These are phyloP conservation scores for Fusarium nelsonii DNA, from an alignment of 2,329 filamentous ascomycete species.

Conservation along the genomic window DNA sequence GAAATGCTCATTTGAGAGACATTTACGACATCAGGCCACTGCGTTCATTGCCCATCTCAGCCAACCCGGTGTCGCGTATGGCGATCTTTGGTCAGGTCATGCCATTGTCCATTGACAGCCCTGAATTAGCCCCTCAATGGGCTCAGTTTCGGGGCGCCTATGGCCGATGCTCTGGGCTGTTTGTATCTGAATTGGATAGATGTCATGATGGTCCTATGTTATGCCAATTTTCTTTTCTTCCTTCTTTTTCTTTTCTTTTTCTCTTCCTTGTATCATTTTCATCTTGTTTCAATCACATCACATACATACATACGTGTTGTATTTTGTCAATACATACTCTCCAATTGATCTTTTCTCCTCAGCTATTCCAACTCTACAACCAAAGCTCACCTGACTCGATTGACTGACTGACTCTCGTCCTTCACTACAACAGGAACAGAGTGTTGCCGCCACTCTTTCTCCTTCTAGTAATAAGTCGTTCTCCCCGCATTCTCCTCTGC, in stretches of 20 bases:
- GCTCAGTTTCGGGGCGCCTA: slow-evolving; percentile 34
- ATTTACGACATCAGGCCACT: slow-evolving; percentile 43
- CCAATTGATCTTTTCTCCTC: not conserved
- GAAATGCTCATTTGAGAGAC: slow-evolving; percentile 10
- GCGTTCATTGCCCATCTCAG: slow-evolving; percentile 29
- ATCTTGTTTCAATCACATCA: not conserved
- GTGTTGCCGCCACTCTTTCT: slow-evolving; percentile 1
- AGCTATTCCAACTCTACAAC: not conserved
- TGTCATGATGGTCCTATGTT: slow-evolving; percentile 31
- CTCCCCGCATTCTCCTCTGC: slow-evolving; percentile 48
- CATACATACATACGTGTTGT: not conserved
- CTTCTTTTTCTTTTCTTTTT: not conserved
- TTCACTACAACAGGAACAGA: slow-evolving; percentile 27
- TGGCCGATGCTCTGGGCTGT: slow-evolving; percentile 16
- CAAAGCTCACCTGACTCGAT: slow-evolving; percentile 3
- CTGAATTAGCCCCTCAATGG: slow-evolving; percentile 38
- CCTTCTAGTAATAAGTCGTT: slow-evolving; percentile 11
- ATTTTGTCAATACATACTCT: not conserved
- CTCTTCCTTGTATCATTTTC: not conserved
- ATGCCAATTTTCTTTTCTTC: slow-evolving; percentile 13
- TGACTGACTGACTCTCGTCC: slow-evolving; percentile 12
- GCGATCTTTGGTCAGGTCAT: slow-evolving; percentile 43
- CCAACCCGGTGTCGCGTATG: slow-evolving; percentile 42
- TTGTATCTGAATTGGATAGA: slow-evolving; percentile 26
- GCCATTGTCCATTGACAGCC: slow-evolving; percentile 32